These are phyloP conservation scores for Kentomonas sorsogonicus DNA, from an alignment of 208 protist species.

Conservation along the genomic window DNA sequence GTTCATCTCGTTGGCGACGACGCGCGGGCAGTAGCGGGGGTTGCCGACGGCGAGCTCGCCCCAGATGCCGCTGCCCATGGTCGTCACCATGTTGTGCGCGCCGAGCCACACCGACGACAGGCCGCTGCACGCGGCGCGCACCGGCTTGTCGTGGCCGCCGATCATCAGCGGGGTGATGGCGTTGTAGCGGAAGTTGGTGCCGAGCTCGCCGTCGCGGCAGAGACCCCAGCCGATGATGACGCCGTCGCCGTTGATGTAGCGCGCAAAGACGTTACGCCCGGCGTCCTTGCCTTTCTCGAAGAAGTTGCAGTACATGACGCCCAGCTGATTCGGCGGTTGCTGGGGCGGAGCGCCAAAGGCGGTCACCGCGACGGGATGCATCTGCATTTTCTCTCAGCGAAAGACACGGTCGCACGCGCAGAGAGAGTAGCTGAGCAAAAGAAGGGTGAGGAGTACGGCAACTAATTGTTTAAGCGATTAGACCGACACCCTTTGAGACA, in stretches of 20 bases:
- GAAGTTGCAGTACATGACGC: slow-evolving; percentile 27
- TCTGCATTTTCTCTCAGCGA: background rate
- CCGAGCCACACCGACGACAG: slow-evolving; percentile 67
- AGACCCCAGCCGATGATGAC: slow-evolving; percentile 75
- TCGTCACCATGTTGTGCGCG: slow-evolving; percentile 46
- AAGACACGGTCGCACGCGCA: too few species aligned
- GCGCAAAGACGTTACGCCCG: slow-evolving; percentile 26
- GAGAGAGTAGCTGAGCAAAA: too few species aligned
- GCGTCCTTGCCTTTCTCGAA: slow-evolving; percentile 16
- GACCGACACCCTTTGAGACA: too few species aligned
- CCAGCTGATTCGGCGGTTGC: slow-evolving; percentile 17
- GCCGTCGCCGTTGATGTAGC: slow-evolving; percentile 60
- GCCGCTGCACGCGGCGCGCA: slow-evolving; percentile 61
- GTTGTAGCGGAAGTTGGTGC: slow-evolving; percentile 51
- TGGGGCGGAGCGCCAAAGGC: background rate
- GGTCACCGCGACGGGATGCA: background rate
- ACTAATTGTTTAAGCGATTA: too few species aligned
- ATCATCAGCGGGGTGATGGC: slow-evolving; percentile 73
- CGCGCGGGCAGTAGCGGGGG: slow-evolving; percentile 45
- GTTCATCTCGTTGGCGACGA: slow-evolving; percentile 56
- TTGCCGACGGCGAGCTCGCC: slow-evolving; percentile 71
- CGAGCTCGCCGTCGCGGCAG: slow-evolving; percentile 64
- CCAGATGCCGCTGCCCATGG: slow-evolving; percentile 75
- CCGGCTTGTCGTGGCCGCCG: slow-evolving; percentile 59
- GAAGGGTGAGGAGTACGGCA: too few species aligned